These are phyloP conservation scores for Didymella pomorum DNA, from an alignment of 2,329 filamentous ascomycete species.

Conservation along the genomic window DNA sequence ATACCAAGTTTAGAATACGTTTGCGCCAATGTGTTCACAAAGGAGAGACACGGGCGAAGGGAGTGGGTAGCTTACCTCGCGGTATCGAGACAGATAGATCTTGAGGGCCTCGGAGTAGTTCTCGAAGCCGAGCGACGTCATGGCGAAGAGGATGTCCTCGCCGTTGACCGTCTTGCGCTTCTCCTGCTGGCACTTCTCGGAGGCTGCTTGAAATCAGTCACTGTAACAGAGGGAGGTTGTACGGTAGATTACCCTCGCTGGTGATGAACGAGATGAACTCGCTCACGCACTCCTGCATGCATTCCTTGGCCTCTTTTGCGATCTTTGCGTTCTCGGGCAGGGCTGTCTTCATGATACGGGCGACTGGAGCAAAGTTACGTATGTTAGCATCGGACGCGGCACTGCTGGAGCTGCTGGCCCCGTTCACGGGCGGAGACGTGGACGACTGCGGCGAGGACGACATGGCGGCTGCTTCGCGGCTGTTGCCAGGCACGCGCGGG, in stretches of 20 bases:
- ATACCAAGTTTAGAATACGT: slow-evolving; percentile 59
- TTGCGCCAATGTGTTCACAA: slow-evolving; percentile 51
- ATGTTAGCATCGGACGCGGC: slow-evolving; percentile 84
- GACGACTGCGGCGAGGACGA: slow-evolving; percentile 53
- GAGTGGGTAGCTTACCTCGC: slow-evolving; percentile 77
- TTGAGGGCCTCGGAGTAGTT: slow-evolving; percentile 98
- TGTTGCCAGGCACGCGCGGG: slow-evolving; percentile 43
- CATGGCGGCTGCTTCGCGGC: slow-evolving; percentile 54
- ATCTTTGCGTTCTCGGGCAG: slow-evolving; percentile 99
- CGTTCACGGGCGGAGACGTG: slow-evolving; percentile 43
- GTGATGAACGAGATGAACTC: slow-evolving; percentile 99
- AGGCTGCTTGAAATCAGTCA: slow-evolving; percentile 79
- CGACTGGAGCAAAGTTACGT: slow-evolving; percentile 93
- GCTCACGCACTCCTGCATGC: slow-evolving; percentile 99
- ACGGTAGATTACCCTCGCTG: slow-evolving; percentile 95
- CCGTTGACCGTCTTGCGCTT: slow-evolving; percentile 99
- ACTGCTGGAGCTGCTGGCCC: slow-evolving; percentile 40
- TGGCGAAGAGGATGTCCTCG: slow-evolving; percentile 97
- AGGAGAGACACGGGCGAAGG: slow-evolving; percentile 41
- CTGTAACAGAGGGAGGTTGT: too few relatives aligned
- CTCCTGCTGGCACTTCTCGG: slow-evolving; percentile 98
- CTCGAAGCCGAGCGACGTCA: slow-evolving; percentile 98
- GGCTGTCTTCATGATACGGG: slow-evolving; percentile 98
- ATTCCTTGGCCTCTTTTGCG: slow-evolving; percentile 98
- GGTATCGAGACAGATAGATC: slow-evolving; percentile 96